Percentiles rank a stretch among this genome's conserved stretches.
These are phyloP conservation scores for Penicillium atrosanguineum DNA, from an alignment of 495 filamentous ascomycete species.

Conservation along the genomic window DNA sequence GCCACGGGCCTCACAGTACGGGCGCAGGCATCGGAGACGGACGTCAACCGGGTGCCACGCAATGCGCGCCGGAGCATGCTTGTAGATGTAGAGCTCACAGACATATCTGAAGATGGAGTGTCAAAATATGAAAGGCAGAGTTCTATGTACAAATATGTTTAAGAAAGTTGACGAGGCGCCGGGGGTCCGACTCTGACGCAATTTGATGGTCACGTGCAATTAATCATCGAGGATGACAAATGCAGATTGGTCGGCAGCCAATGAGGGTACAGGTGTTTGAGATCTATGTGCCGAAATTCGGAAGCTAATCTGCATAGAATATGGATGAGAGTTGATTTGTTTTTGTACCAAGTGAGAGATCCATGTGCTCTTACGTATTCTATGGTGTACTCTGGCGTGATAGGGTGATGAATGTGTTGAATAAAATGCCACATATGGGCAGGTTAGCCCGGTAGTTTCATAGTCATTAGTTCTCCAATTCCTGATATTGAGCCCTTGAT, in stretches of 20 bases:
- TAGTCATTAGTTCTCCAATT: no score
- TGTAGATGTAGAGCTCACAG: constrained; percentile 33
- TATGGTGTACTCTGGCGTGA: not conserved
- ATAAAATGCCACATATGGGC: no score
- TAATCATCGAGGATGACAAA: constrained; percentile 33
- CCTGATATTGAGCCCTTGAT: no score
- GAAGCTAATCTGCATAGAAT: not conserved
- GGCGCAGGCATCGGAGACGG: constrained; percentile 25
- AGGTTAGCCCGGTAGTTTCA: no score
- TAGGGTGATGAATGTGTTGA: not conserved
- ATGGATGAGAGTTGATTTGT: not conserved
- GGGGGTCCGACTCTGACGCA: constrained; percentile 37
- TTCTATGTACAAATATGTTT: constrained; percentile 8
- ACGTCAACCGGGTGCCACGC: constrained; percentile 27
- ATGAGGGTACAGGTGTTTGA: constrained; percentile 25
- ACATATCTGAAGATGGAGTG: constrained; percentile 23
- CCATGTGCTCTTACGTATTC: not conserved
- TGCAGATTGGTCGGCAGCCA: constrained; percentile 14
- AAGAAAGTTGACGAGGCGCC: constrained; percentile 14
- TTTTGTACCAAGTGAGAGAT: not conserved
- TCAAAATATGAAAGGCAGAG: not conserved
- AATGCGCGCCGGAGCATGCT: constrained; percentile 35
- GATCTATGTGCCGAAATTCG: constrained; percentile 16
- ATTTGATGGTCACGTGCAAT: constrained; percentile 33
- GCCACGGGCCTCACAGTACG: constrained; percentile 27